These are phyloP conservation scores for Asterochloris sp. DNA, from an alignment of 139 green algal genomes.

Conservation along the genomic window DNA sequence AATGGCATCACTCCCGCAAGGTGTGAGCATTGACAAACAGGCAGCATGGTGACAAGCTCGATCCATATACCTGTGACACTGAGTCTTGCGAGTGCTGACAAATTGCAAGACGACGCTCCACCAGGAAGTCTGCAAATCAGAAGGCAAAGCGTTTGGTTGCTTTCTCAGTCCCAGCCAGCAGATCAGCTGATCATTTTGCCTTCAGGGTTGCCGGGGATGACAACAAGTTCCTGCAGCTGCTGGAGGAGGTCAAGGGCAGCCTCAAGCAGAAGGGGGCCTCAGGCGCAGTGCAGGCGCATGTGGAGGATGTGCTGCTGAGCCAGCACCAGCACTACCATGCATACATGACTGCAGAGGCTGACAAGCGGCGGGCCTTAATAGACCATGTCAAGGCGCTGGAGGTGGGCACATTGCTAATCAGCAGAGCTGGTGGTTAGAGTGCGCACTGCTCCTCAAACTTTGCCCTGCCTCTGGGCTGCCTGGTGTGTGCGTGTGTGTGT, in stretches of 20 bases:
- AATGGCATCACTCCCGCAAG: too few relatives aligned
- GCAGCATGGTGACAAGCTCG: too few relatives aligned
- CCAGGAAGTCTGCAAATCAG: too few relatives aligned
- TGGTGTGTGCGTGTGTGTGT: too few relatives aligned
- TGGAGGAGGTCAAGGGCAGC: constrained; percentile 9
- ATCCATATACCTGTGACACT: too few relatives aligned
- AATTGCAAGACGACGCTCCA: too few relatives aligned
- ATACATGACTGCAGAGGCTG: constrained; percentile 42
- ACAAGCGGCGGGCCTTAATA: constrained; percentile 51
- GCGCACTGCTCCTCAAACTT: too few relatives aligned
- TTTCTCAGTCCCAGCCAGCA: background rate
- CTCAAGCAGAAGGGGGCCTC: constrained; percentile 16
- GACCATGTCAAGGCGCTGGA: constrained; percentile 51
- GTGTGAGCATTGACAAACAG: too few relatives aligned
- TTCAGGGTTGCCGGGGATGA: constrained; percentile 28
- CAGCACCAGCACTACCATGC: constrained; percentile 45
- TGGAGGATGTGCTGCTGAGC: constrained; percentile 46
- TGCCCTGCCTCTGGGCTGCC: too few relatives aligned
- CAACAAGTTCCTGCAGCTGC: constrained; percentile 27
- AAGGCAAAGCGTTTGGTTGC: too few relatives aligned
- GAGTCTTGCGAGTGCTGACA: too few relatives aligned
- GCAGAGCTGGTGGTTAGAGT: too few relatives aligned
- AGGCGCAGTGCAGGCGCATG: constrained; percentile 23
- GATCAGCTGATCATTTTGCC: background rate
- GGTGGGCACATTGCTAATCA: constrained; percentile 18